phyloP scores from a whole-genome alignment of 352 stramenopile genomes.

The Phytophthora idaei region DNA sequence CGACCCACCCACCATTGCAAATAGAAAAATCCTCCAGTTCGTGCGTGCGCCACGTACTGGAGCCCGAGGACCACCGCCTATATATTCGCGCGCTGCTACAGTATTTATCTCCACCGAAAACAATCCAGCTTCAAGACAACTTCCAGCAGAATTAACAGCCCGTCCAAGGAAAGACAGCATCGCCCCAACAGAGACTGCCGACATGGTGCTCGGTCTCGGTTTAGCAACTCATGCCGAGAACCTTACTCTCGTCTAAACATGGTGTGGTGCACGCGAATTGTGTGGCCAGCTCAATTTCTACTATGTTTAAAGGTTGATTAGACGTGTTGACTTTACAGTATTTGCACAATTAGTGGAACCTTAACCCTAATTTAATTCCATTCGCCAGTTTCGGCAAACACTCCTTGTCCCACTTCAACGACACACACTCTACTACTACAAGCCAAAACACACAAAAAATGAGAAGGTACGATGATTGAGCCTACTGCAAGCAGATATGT shows the following conservation, averaged over 20 bases:
- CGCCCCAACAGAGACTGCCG: too few relatives aligned
- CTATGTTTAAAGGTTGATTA: too few relatives aligned
- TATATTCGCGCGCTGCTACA: slow-evolving; percentile 16
- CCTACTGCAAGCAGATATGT: slow-evolving; percentile 61
- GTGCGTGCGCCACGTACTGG: too few relatives aligned
- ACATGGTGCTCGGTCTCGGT: too few relatives aligned
- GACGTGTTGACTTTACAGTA: too few relatives aligned
- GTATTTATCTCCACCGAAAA: slow-evolving; percentile 25
- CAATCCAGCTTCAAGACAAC: not conserved
- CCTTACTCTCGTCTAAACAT: not conserved
- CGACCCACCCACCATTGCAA: slow-evolving; percentile 1
- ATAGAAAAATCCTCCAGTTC: slow-evolving; percentile 1
- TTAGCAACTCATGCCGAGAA: too few relatives aligned
- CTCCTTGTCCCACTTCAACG: slow-evolving; percentile 5
- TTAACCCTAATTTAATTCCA: not conserved
- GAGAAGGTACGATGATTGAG: not conserved
- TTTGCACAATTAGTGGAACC: too few relatives aligned
- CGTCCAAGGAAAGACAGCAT: too few relatives aligned
- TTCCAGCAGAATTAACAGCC: slow-evolving; percentile 2
- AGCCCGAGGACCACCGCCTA: not conserved
- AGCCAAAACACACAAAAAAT: not conserved
- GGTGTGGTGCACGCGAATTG: too few relatives aligned
- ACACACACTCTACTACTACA: slow-evolving; percentile 3
- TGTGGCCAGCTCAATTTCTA: too few relatives aligned
- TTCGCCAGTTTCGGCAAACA: not conserved